Percentiles rank a stretch among this genome's conserved stretches.
These are phyloP conservation scores for Triadica sebifera DNA, from an alignment of 345 rosid species.

Conservation along the genomic window DNA sequence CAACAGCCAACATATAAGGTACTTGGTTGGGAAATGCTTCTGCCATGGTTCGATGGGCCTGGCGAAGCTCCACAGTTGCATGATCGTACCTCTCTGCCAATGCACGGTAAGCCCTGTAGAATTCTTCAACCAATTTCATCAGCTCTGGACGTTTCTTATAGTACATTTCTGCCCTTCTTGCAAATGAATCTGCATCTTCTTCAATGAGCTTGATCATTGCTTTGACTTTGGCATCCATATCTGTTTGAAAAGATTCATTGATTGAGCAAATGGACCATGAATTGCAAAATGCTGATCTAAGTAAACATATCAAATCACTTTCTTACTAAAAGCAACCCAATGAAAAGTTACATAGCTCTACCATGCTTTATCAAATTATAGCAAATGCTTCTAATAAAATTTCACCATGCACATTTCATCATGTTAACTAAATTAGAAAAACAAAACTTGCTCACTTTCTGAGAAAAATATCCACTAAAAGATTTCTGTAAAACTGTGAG, in stretches of 20 bases:
- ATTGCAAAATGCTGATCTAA: background rate
- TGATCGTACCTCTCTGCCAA: constrained; percentile 90
- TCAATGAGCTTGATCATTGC: constrained; percentile 78
- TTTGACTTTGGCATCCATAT: constrained; percentile 80
- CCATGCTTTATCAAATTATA: background rate
- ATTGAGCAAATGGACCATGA: background rate
- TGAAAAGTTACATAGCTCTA: background rate
- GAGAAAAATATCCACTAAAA: background rate
- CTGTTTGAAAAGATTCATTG: constrained; percentile 31
- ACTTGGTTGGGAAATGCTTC: constrained; percentile 33
- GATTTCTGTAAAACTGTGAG: background rate
- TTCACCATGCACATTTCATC: background rate
- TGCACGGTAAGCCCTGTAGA: constrained; percentile 76
- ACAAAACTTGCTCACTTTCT: background rate
- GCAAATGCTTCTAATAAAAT: background rate
- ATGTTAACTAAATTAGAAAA: background rate
- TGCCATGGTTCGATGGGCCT: constrained; percentile 37
- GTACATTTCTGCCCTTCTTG: constrained; percentile 88
- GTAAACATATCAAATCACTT: background rate
- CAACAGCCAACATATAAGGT: constrained; percentile 20
- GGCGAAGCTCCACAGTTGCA: constrained; percentile 56
- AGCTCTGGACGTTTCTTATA: constrained; percentile 80
- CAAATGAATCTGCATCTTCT: constrained; percentile 88
- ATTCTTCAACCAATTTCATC: constrained; percentile 67
- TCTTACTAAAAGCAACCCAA: background rate